These are phyloP conservation scores for Quercus suber DNA, from an alignment of 306 rosid genomes.

Conservation along the genomic window DNA sequence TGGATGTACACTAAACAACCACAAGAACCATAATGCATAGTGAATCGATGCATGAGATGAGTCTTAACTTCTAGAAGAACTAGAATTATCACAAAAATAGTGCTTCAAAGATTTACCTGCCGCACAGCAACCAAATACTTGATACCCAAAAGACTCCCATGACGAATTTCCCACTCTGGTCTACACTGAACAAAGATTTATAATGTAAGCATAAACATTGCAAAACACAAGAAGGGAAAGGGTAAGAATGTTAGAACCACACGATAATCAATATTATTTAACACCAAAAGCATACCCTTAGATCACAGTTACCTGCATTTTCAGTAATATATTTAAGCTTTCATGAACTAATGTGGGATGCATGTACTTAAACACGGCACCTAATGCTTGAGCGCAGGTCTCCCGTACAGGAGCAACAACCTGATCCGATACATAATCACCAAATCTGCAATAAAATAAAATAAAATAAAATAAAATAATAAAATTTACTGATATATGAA, in stretches of 20 bases:
- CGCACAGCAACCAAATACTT: slow-evolving; percentile 93
- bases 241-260: slow-evolving; percentile 2
- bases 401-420: slow-evolving; percentile 99
- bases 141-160: slow-evolving; percentile 93
- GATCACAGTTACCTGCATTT: slow-evolving; percentile 82
- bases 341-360: slow-evolving; percentile 76
- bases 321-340: slow-evolving; percentile 86
- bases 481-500: slow-evolving; percentile 1
- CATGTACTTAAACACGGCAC: slow-evolving; percentile 93
- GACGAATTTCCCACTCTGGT: slow-evolving; percentile 99
- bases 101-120: slow-evolving; percentile 51
- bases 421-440: slow-evolving; percentile 98
- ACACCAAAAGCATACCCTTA: slow-evolving; percentile 20
- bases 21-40: neutral
- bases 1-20: neutral
- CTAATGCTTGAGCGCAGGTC: slow-evolving; percentile 97
- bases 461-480: slow-evolving; percentile 32
- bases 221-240: slow-evolving; percentile 14
- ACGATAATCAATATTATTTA: slow-evolving; percentile 15
- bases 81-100: neutral
- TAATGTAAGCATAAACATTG: slow-evolving; percentile 41
- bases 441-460: slow-evolving; percentile 71
- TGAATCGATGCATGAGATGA: neutral
- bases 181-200: slow-evolving; percentile 81
- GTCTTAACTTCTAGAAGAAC: too few relatives aligned